Evolutionary conservation across 164 flowering plant genomes (phyloP), one percentile per base, ranked within the genome.

Genomic region (Santalum album): DNA sequence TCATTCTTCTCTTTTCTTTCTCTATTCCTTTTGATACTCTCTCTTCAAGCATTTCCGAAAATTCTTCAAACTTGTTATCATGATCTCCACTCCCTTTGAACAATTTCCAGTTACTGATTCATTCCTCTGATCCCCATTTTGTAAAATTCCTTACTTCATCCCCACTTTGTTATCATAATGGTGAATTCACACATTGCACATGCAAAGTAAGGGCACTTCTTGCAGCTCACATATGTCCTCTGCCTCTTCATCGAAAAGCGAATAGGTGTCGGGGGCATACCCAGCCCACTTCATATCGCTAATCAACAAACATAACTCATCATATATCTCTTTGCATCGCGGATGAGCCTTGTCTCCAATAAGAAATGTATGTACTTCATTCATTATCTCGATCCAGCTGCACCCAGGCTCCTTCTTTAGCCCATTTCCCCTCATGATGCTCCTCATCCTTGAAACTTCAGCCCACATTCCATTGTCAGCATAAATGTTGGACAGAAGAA

Each of bases 381-480:
- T 78, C 58, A 67, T 72, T 19, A 82, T 67, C 73, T 88, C 91
- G 48, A 88, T 72, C 95, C 96, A 88, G 66, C 96, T 86, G 53
- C 91, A 83, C 35, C 91, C 95, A 0, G 96, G 91, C 65, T 88
- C 95, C 68, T 88, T 86, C 50, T 76, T 88, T 26, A 84, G 49
- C 63, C 74, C 61, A 35, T 66, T 54, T 39, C 48, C n/a, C 61
- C 76, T 75, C 89, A 88, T 78, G 53, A 63, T 42, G 58, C 55
- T 76, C 72, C 96, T 86, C 65, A 74, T 64, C 40, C 68, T 65
- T 0, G 85, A 73, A 46, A 79, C 82, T 66, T 78, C 71, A 12
- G 38, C 58, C 95, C 96, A 86, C 84, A 78, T 77, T 51, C 83
- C 87, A 16, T 80, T 83, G 63, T 79, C 74, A n/a, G 91, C 91